These are phyloP conservation scores for Sclerotinia spermophila DNA, from an alignment of 2,329 filamentous ascomycete genomes.

Conservation along the genomic window DNA sequence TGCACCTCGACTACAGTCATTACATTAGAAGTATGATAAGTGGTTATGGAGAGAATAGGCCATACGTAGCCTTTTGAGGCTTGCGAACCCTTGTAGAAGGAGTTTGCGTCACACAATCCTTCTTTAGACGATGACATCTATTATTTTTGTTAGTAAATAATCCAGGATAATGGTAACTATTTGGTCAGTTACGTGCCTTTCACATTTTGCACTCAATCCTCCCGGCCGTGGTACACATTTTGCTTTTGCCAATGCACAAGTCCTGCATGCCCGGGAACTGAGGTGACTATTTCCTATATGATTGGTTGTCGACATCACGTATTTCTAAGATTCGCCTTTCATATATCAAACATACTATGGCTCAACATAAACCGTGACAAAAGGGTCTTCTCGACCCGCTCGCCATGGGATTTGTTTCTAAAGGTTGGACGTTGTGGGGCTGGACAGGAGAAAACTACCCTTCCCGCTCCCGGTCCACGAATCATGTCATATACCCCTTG, in stretches of 20 bases:
- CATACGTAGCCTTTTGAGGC: conserved; percentile 14
- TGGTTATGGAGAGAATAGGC: neutral
- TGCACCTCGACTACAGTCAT: neutral
- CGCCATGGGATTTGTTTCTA: conserved; percentile 4
- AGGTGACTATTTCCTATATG: neutral
- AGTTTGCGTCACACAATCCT: conserved; percentile 3
- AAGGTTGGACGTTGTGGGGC: neutral
- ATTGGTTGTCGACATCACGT: conserved; percentile 5
- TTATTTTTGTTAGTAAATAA: neutral
- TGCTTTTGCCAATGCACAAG: conserved; percentile 16
- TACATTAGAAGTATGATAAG: neutral
- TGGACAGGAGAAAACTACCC: neutral
- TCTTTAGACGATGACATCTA: conserved; percentile 16
- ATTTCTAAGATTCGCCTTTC: neutral
- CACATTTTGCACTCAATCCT: conserved; percentile 12
- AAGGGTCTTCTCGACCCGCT: neutral
- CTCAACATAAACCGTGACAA: conserved; percentile 2
- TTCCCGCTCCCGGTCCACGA: neutral
- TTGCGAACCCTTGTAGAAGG: neutral
- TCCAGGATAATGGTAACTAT: neutral
- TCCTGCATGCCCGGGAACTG: conserved; percentile 12
- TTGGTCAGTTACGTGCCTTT: conserved; percentile 10
- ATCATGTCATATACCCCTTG: neutral
- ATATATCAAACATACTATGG: neutral
- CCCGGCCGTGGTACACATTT: conserved; percentile 7